phyloP scores from a whole-genome alignment of 805 yeast species.

The Pichia nakasei region DNA sequence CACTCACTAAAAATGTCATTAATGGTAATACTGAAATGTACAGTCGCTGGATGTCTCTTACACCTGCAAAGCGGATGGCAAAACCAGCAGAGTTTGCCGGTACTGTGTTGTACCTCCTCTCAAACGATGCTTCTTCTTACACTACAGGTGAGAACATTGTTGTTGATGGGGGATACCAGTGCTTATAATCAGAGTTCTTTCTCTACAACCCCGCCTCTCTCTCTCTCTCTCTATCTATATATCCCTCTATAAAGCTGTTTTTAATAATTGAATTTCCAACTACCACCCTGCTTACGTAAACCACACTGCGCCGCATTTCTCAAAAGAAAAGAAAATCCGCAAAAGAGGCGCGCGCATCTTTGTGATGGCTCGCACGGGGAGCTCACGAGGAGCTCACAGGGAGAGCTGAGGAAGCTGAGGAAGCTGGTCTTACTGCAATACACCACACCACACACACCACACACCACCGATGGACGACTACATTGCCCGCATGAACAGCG shows the following conservation, averaged over 20 bases:
- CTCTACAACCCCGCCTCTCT: too few species aligned
- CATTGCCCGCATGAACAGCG: constrained; percentile 32
- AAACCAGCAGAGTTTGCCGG: constrained; percentile 80
- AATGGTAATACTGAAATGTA: constrained; percentile 51
- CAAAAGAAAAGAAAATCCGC: too few species aligned
- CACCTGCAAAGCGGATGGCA: constrained; percentile 78
- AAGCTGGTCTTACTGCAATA: too few species aligned
- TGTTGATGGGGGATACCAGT: constrained; percentile 82
- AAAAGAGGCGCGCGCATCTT: too few species aligned
- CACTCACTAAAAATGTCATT: constrained; percentile 65
- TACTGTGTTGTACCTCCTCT: constrained; percentile 62
- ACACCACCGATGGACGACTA: constrained; percentile 16
- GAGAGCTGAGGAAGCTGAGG: too few species aligned
- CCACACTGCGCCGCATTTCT: too few species aligned
- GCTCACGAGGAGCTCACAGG: too few species aligned
- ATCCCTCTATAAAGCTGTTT: too few species aligned
- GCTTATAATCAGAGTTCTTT: constrained; percentile 42
- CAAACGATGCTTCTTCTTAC: constrained; percentile 62
- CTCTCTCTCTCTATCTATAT: not conserved
- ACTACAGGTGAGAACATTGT: constrained; percentile 79
- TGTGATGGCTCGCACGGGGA: too few species aligned
- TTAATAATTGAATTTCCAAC: too few species aligned
- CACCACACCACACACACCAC: too few species aligned
- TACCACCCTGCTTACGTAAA: too few species aligned
- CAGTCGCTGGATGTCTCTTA: constrained; percentile 60